These are phyloP conservation scores for Puccinia horiana DNA, from an alignment of 1,284 basidiomycete species.

Conservation along the genomic window DNA sequence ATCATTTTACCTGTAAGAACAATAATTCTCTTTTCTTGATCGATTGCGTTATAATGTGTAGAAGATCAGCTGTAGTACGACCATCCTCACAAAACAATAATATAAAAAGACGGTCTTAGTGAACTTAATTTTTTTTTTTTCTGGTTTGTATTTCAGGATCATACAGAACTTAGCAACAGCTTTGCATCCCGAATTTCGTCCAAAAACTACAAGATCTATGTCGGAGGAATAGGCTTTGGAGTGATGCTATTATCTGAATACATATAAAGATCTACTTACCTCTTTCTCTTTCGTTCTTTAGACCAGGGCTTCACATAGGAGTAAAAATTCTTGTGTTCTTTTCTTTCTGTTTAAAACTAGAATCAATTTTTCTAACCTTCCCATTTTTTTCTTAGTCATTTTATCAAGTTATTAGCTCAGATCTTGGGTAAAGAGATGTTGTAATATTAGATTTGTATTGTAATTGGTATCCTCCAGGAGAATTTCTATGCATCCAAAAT, in stretches of 20 bases:
- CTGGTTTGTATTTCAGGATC: not conserved
- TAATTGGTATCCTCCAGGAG: too few species aligned
- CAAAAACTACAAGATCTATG: not conserved
- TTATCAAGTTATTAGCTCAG: not conserved
- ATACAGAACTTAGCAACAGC: not conserved
- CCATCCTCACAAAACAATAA: too few species aligned
- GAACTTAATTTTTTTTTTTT: not conserved
- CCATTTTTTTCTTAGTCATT: not conserved
- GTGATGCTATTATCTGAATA: not conserved
- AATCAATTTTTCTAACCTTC: too few species aligned
- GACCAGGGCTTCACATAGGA: not conserved
- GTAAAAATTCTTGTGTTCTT: too few species aligned
- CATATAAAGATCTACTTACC: not conserved
- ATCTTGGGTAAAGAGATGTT: not conserved
- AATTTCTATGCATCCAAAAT: too few species aligned
- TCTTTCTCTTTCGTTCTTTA: not conserved
- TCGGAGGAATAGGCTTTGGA: not conserved
- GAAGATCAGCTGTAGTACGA: too few species aligned
- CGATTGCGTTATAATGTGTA: too few species aligned
- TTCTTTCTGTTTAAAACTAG: too few species aligned
- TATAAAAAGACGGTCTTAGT: not conserved
- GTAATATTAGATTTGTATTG: not conserved
- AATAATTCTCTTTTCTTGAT: not conserved
- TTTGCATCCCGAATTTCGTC: not conserved
- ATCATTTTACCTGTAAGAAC: constrained; percentile 24